A percentile compares a stretch with the other conserved stretches of the same genome.
These are phyloP conservation scores for Acanthamoeba polyphaga DNA, from an alignment of 208 protist species.

Conservation along the genomic window DNA sequence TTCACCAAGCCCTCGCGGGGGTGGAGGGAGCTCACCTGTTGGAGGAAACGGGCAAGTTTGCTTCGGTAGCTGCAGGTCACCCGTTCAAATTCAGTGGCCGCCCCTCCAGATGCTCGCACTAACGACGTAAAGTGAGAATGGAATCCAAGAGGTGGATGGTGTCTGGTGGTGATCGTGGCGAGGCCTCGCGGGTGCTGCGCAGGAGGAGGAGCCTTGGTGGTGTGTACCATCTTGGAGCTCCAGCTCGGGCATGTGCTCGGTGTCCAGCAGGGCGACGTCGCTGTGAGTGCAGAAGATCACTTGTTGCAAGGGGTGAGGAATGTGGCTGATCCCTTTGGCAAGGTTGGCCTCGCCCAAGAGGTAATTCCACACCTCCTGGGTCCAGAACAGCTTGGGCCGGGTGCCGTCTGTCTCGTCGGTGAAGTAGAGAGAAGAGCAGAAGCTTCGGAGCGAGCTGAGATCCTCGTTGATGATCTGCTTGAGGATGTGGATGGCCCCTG, in stretches of 20 bases:
- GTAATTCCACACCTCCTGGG: background rate
- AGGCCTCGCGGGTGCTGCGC: too few relatives aligned
- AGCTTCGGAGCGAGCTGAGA: background rate
- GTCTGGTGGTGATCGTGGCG: too few relatives aligned
- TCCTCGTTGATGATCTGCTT: background rate
- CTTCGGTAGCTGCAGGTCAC: too few relatives aligned
- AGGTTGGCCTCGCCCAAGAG: background rate
- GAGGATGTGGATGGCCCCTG: background rate
- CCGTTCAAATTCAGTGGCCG: too few relatives aligned
- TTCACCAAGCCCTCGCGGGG: background rate
- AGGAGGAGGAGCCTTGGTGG: too few relatives aligned
- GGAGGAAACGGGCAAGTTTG: too few relatives aligned
- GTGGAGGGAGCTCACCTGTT: too few relatives aligned
- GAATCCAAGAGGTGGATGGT: too few relatives aligned
- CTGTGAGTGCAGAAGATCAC: constrained; percentile 27
- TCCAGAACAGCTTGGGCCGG: background rate
- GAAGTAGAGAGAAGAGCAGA: background rate
- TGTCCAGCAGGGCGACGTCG: constrained; percentile 7
- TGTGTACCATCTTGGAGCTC: background rate
- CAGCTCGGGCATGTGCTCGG: background rate
- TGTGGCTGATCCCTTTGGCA: background rate
- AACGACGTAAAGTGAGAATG: too few relatives aligned
- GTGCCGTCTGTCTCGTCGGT: background rate
- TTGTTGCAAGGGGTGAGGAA: background rate
- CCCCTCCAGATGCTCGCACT: too few relatives aligned